Base-by-base conservation (phyloP, 1,139 yeast genomes). In the Cylindricascospora bacillispora region DNA sequence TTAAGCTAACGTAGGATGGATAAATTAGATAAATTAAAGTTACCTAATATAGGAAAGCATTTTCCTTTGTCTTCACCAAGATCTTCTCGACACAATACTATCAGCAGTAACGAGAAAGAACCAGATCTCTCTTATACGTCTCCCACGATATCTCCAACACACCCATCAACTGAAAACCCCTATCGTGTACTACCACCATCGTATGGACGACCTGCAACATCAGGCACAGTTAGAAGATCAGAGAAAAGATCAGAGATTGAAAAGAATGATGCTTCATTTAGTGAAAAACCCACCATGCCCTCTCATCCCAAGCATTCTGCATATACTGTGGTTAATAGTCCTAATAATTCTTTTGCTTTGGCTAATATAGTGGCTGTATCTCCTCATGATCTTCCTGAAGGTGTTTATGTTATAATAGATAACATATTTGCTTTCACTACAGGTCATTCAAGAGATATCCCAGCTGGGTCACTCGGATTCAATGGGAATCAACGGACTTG, bases 401-500 rank as follows among this genome's bases (percentile, higher is more conserved):
- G 77, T 49, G 60, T 64, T 46, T 61, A 69, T 55, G 56, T 82
- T 49, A 52, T 73, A 11, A 59, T 82, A 35, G 92, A 86, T 44
- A 77, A 78, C 32, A 59, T 65, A 36, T 82, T 66, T 55, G 95
- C 85, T n/a, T 79, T 82, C 52, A 75, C 86, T 4, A 70, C 75
- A 4, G 74, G 67, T 44, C 73, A 71, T 35, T 66, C 73, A 2
- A 59, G 60, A 6, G 63, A 58, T 12, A 59, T 73, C 24, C 60
- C 65, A 18, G 81, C 83, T 0, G 93, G 93, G 7, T 59, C 70
- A 12, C 58, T 86, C 32, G 98, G 97, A 0, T 66, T 83, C 33
- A 85, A 92, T 25, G 95, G 86, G 4, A 71, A 81, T 33, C 86
- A 81, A 53, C 70, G 99, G 52, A 73, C 74, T 32, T 89, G 97